Evolutionary conservation across 306 rosid genomes (phyloP).

Genomic region (Vigna reflexopilosa): DNA sequence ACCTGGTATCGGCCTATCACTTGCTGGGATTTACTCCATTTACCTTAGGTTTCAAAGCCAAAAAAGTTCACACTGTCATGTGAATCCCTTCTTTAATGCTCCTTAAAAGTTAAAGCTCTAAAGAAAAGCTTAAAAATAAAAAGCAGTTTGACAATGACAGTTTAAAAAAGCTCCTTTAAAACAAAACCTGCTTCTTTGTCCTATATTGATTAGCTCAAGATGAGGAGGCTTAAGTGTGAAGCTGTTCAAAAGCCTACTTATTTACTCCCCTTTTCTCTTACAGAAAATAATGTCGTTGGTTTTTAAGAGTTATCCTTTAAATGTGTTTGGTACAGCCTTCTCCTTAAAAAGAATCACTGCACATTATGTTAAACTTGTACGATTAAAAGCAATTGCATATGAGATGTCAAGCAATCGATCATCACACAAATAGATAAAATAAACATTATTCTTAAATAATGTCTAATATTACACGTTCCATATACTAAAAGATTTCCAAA

Average conservation of each 20-base stretch:
- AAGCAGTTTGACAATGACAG: background rate
- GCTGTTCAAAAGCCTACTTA: background rate
- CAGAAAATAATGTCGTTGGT: background rate
- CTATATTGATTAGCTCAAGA: background rate
- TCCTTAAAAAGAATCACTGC: conserved; percentile 10
- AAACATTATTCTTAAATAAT: conserved; percentile 3
- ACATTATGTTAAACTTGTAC: background rate
- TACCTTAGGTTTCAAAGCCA: conserved; percentile 32
- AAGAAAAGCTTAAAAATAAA: background rate
- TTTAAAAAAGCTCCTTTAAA: background rate
- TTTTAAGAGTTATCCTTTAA: background rate
- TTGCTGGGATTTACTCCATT: conserved; percentile 23
- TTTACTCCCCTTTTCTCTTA: background rate
- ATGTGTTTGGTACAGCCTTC: background rate
- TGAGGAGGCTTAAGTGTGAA: background rate
- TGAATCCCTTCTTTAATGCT: conserved; percentile 32
- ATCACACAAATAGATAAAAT: background rate
- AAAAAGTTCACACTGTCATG: conserved; percentile 22
- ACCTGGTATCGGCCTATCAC: conserved; percentile 20
- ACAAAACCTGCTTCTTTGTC: background rate
- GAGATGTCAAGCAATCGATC: conserved; percentile 4
- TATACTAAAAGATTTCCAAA: background rate
- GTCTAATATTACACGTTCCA: conserved; percentile 22
- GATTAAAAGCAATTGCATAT: background rate
- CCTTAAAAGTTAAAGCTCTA: background rate